These are phyloP conservation scores for Phytophthora pluvialis DNA, from an alignment of 352 stramenopile genomes.

Conservation along the genomic window DNA sequence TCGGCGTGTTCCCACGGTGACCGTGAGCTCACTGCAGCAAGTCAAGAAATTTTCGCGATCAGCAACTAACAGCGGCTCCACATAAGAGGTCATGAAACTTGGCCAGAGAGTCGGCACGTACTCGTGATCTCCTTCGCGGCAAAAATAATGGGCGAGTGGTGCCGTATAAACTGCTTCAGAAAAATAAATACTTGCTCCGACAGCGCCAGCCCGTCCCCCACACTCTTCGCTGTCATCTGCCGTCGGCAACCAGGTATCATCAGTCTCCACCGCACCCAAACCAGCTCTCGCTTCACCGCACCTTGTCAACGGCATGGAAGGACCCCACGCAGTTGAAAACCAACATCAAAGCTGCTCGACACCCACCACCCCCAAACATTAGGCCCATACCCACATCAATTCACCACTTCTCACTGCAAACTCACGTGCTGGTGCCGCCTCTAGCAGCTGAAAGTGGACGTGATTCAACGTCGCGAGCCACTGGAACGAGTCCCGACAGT, in stretches of 20 bases:
- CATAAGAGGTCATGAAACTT: neutral
- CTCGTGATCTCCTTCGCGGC: conserved; percentile 52
- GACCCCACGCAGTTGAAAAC: conserved; percentile 70
- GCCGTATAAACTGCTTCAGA: conserved; percentile 70
- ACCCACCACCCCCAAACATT: neutral
- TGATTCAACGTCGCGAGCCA: conserved; percentile 80
- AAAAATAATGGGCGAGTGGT: conserved; percentile 77
- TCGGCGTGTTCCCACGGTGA: conserved; percentile 56
- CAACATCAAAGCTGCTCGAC: conserved; percentile 51
- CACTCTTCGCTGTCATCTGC: conserved; percentile 59
- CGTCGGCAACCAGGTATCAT: neutral
- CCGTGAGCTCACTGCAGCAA: conserved; percentile 27
- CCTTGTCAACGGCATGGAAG: conserved; percentile 76
- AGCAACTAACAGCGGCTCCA: neutral
- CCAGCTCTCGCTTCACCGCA: conserved; percentile 1
- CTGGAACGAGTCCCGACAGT: conserved; percentile 74
- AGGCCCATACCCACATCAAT: neutral
- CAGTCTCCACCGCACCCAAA: neutral
- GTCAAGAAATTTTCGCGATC: neutral
- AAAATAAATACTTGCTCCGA: conserved; percentile 70
- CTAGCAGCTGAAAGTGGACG: conserved; percentile 67
- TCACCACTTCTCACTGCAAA: conserved; percentile 2
- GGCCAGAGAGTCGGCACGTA: conserved; percentile 13
- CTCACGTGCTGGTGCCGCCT: conserved; percentile 54
- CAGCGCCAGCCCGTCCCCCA: conserved; percentile 60